Percentiles rank a stretch among this genome's conserved stretches.
Conservation (phyloP, 2,329 filamentous ascomycete species). For the Ophiostoma perfectum region DNA sequence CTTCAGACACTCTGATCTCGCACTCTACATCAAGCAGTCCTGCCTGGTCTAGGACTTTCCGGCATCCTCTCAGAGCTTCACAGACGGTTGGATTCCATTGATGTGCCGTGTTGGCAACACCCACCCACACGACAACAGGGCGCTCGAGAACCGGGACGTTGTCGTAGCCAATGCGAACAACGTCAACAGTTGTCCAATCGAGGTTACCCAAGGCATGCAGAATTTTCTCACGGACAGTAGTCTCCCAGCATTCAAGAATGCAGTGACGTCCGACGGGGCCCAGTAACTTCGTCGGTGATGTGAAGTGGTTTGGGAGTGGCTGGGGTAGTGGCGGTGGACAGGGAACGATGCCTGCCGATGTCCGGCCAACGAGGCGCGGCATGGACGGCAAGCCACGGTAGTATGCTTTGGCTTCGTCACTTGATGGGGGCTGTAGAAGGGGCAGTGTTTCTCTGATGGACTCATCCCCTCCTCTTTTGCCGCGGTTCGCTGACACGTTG, state of each 20-base stretch:
- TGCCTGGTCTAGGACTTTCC: not conserved
- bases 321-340: not conserved
- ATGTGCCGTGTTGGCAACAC: not conserved
- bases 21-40: not conserved
- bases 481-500: too few species aligned
- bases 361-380: not conserved
- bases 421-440: not conserved
- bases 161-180: not conserved
- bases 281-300: not conserved
- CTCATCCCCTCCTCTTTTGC: too few species aligned
- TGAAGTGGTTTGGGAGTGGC: not conserved
- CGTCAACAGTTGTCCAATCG: not conserved
- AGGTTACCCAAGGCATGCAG: not conserved
- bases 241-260: not conserved
- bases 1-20: not conserved
- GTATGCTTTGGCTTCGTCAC: not conserved
- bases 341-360: not conserved
- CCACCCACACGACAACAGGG: slow-evolving; percentile 7
- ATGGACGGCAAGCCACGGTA: not conserved
- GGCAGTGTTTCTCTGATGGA: too few species aligned
- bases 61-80: not conserved
- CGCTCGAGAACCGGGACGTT: not conserved
- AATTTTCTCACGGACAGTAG: not conserved
- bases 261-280: not conserved
- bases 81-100: not conserved